phyloP scores from a whole-genome alignment of 1,139 yeast species.

The Debaryomyces robertsiae region DNA sequence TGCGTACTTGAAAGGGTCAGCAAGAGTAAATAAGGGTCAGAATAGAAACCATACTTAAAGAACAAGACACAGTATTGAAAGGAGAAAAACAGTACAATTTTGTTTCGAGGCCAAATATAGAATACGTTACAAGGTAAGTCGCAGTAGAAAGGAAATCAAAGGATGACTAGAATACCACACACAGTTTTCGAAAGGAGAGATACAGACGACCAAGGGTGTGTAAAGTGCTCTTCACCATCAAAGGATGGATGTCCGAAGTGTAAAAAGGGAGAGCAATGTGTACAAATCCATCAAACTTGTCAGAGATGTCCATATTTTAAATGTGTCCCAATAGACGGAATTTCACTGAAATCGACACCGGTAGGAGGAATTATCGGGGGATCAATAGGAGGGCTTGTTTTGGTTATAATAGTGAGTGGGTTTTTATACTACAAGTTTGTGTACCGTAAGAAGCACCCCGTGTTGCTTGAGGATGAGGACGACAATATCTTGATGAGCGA shows the following conservation, averaged over 20 bases:
- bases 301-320: slow-evolving; percentile 55
- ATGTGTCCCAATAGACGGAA: slow-evolving; percentile 38
- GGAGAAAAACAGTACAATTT: too few species aligned
- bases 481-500: slow-evolving; percentile 25
- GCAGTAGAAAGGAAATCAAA: not conserved
- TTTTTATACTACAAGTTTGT: slow-evolving; percentile 37
- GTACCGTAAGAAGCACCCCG: slow-evolving; percentile 30
- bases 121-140: too few species aligned
- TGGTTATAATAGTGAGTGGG: slow-evolving; percentile 37
- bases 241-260: slow-evolving; percentile 56
- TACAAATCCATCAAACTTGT: slow-evolving; percentile 57
- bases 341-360: slow-evolving; percentile 21
- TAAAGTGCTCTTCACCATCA: slow-evolving; percentile 44
- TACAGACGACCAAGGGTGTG: slow-evolving; percentile 42
- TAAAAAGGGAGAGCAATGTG: slow-evolving; percentile 53
- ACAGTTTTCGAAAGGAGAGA: slow-evolving; percentile 2
- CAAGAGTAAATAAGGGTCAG: too few species aligned
- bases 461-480: slow-evolving; percentile 27
- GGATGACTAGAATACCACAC: slow-evolving; percentile 3
- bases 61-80: too few species aligned
- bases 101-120: not conserved
- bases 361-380: slow-evolving; percentile 70
- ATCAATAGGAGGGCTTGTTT: slow-evolving; percentile 54
- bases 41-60: too few species aligned
- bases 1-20: not conserved